These are phyloP conservation scores for Hymenoscyphus repandus DNA, from an alignment of 2,329 filamentous ascomycete species.

Conservation along the genomic window DNA sequence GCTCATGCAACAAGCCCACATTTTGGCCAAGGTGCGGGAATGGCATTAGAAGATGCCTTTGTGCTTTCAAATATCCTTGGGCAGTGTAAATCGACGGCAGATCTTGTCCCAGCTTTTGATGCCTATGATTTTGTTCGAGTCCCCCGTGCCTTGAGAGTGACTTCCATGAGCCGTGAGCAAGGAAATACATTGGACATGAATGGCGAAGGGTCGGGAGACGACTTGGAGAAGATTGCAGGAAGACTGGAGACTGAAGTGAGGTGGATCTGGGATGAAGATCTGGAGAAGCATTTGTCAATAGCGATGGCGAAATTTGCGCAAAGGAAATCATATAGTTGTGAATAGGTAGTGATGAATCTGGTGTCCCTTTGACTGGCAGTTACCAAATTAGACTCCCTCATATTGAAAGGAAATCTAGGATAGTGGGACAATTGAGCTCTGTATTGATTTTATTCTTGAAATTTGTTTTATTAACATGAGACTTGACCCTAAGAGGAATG, in stretches of 20 bases:
- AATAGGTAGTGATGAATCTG: too few species aligned
- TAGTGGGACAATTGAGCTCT: too few species aligned
- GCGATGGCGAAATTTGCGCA: slow-evolving; percentile 6
- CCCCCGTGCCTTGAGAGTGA: slow-evolving; percentile 2
- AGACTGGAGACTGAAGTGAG: slow-evolving; percentile 6
- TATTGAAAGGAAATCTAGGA: too few species aligned
- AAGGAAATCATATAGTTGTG: not conserved
- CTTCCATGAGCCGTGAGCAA: slow-evolving; percentile 1
- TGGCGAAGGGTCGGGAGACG: slow-evolving; percentile 3
- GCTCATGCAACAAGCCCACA: slow-evolving; percentile 56
- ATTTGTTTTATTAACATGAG: too few species aligned
- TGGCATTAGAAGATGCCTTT: slow-evolving; percentile 47
- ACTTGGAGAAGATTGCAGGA: slow-evolving; percentile 9
- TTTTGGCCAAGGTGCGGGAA: slow-evolving; percentile 50
- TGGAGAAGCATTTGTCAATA: slow-evolving; percentile 7
- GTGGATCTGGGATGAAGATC: slow-evolving; percentile 13
- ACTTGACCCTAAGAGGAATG: not conserved
- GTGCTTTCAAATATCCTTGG: slow-evolving; percentile 39
- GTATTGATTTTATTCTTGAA: too few species aligned
- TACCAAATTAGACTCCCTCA: too few species aligned
- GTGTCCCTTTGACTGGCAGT: too few species aligned
- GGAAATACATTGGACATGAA: slow-evolving; percentile 5
- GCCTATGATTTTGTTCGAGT: slow-evolving; percentile 4
- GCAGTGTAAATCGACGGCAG: not conserved
- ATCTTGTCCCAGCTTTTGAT: not conserved